Percentiles rank a stretch among this genome's conserved stretches.
phyloP scores from a whole-genome alignment of 768 basidiomycete genomes.

The Cytidiella melzeri region DNA sequence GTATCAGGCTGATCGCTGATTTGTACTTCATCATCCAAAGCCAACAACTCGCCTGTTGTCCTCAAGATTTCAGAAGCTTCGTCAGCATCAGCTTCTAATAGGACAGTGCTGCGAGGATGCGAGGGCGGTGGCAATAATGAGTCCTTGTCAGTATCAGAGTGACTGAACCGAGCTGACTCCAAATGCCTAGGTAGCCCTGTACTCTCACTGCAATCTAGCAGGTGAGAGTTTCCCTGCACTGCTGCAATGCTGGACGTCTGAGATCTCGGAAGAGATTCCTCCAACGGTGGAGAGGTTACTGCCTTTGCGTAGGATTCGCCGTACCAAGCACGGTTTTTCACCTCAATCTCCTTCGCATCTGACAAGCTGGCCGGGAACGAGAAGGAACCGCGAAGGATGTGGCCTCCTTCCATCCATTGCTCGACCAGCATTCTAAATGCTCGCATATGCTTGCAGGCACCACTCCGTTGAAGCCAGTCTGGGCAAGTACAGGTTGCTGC shows the following conservation, averaged over 20 bases:
- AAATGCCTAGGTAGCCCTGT: too few relatives aligned
- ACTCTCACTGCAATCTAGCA: too few relatives aligned
- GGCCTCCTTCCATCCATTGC: constrained; percentile 1
- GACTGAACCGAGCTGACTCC: too few relatives aligned
- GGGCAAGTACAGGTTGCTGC: constrained; percentile 11
- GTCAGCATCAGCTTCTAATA: background rate
- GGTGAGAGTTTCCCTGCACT: too few relatives aligned
- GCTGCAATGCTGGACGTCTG: too few relatives aligned
- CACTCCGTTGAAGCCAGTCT: constrained; percentile 12
- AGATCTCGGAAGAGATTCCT: too few relatives aligned
- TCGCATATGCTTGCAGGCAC: constrained; percentile 16
- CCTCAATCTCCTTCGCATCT: constrained; percentile 3
- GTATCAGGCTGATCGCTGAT: too few relatives aligned
- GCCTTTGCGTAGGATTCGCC: constrained; percentile 3
- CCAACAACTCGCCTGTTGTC: background rate
- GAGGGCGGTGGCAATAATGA: background rate
- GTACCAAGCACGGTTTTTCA: constrained; percentile 8
- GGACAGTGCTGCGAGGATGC: background rate
- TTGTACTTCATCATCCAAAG: too few relatives aligned
- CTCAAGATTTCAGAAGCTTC: background rate
- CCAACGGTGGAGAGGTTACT: background rate
- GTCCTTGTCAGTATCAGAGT: too few relatives aligned
- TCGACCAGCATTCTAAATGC: constrained; percentile 9
- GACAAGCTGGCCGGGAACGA: background rate
- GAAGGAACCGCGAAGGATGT: background rate